Percentiles rank a stretch among this genome's conserved stretches.
Conservation (phyloP, 2,329 filamentous ascomycete species). For the Fusarium albosuccineum region DNA sequence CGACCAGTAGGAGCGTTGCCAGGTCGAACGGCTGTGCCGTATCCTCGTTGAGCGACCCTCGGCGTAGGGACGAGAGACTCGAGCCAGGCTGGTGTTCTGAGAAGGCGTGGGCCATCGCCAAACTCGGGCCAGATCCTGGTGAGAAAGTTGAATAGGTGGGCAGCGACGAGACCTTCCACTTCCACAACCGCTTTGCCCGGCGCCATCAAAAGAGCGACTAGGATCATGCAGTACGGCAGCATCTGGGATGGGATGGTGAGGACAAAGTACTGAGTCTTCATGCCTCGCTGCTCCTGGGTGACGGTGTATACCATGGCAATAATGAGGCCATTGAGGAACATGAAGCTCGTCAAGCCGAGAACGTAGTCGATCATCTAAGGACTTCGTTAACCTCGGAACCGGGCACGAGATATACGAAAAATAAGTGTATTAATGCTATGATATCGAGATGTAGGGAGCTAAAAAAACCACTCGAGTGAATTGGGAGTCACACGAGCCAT, state of each 20-base stretch:
- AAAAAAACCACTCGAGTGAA: constrained; percentile 69
- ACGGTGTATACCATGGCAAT: constrained; percentile 87
- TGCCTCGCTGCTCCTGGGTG: constrained; percentile 85
- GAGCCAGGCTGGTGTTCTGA: constrained; percentile 80
- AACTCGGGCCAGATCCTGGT: constrained; percentile 90
- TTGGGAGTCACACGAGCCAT: constrained; percentile 74
- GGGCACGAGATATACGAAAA: constrained; percentile 18
- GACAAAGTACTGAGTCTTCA: constrained; percentile 83
- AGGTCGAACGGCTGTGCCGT: constrained; percentile 70
- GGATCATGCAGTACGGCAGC: constrained; percentile 84
- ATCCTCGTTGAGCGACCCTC: constrained; percentile 32
- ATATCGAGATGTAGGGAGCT: constrained; percentile 71
- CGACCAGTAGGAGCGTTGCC: constrained; percentile 52
- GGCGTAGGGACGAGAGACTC: constrained; percentile 71
- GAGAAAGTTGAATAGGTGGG: constrained; percentile 91
- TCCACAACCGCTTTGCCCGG: constrained; percentile 73
- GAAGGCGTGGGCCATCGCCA: constrained; percentile 82
- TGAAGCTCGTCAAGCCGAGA: constrained; percentile 49
- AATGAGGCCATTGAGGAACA: constrained; percentile 75
- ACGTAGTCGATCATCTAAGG: constrained; percentile 51
- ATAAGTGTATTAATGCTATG: constrained; percentile 36
- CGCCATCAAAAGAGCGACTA: constrained; percentile 76
- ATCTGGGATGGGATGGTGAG: constrained; percentile 85
- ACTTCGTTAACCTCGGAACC: constrained; percentile 42
- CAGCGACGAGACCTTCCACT: constrained; percentile 83